Evolutionary conservation across 2,329 filamentous ascomycete species (phyloP).

Genomic region (Cercospora janseana): DNA sequence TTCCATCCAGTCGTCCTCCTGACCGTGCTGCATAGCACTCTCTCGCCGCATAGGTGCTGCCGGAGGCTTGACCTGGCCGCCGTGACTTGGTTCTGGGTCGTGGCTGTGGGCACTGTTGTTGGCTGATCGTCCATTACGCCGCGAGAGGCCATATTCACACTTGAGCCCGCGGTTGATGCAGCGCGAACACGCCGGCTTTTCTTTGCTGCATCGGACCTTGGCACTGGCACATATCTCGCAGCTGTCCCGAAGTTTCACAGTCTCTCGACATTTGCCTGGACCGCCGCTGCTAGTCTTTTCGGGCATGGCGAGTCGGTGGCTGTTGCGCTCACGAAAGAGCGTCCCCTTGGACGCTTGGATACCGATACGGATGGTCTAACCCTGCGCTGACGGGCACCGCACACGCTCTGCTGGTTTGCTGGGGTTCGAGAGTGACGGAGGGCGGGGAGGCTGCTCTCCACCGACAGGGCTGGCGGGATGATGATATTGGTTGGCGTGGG

Average conservation of each 20-base stretch:
- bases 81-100: background rate
- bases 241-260: conserved; percentile 10
- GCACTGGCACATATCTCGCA: conserved; percentile 10
- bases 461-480: background rate
- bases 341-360: background rate
- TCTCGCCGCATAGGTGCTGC: conserved; percentile 3
- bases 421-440: background rate
- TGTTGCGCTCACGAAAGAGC: background rate
- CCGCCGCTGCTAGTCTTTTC: background rate
- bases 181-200: conserved; percentile 9
- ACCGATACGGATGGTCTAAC: background rate
- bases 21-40: conserved; percentile 1
- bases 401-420: background rate
- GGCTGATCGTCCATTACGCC: conserved; percentile 6
- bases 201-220: conserved; percentile 11
- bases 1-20: background rate
- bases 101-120: background rate
- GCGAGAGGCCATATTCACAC: conserved; percentile 6
- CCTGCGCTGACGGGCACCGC: background rate
- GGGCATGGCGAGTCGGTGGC: background rate
- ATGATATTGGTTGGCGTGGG: background rate
- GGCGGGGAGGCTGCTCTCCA: background rate
- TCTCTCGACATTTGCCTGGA: conserved; percentile 1
- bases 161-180: conserved; percentile 4
- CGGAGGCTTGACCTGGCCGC: background rate